Base-by-base conservation (phyloP, 805 yeast species). In the Metschnikowia drakensbergensis region DNA sequence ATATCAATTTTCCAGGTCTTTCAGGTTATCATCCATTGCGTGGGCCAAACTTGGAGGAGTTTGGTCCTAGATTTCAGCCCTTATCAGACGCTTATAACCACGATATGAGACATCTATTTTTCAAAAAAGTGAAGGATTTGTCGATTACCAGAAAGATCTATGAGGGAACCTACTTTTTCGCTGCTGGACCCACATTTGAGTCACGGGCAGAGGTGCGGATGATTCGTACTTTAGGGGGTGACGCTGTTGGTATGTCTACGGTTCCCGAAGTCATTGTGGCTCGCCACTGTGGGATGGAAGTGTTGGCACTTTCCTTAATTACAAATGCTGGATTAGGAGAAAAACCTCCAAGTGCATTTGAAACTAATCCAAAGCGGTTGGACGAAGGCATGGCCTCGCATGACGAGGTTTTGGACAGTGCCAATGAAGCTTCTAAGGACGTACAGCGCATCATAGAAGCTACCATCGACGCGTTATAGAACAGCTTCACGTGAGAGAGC, bases 181-280 rank as follows among this genome's bases (percentile, higher is more conserved):
- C 84, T 6, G 80, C 95, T 5, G 99, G 99, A 0, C 98, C 99
- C 4, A 88, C 97, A 1, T 92, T 85, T 66, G 99, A 92, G 70
- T 80, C 88, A 3, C 76, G 97, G 58, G 96, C 97, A 0, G 99
- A 92, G 69, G 86, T 85, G n/a, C 75, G 96, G 49, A 74, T 84
- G 75, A 71, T 92, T 41, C 66, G 82, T 51, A 57, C 69, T 5
- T 54, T 86, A 28, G 98, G 98, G 7, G 97, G 88, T 45, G 98
- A 92, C 66, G 87, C 94, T 0, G 98, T 91, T 2, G 98, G 98
- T 3, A 92, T 92, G 99, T 86, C 96, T 49, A 94, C 98, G 0
- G 97, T 92, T 31, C 97, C 99, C 0, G 99, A 92, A 67, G 96
- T 89, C 2, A 81, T 89, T 52, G 85, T 89, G 17, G 98, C 97